Evolutionary conservation across 2,329 filamentous ascomycete species (phyloP).

Genomic region (Fusarium dlaminii): DNA sequence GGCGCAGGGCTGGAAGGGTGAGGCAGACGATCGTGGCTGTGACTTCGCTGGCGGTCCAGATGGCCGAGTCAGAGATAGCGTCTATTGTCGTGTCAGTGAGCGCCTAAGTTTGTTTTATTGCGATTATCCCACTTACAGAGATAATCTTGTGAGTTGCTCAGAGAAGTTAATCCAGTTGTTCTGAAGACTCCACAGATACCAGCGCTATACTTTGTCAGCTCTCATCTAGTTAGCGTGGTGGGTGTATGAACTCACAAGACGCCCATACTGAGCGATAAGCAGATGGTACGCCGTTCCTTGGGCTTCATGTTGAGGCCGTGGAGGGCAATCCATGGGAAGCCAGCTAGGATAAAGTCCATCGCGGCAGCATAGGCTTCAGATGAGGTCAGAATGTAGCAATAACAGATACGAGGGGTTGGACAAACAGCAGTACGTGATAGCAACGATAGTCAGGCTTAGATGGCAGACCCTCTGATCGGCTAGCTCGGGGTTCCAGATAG

Average conservation of each 20-base stretch:
- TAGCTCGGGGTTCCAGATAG: neutral
- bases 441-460: neutral
- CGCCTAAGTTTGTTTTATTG: rapidly evolving
- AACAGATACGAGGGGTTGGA: too few relatives aligned
- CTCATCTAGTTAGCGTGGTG: rapidly evolving
- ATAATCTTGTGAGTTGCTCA: neutral
- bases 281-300: neutral
- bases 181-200: neutral
- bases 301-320: neutral
- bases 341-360: neutral
- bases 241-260: neutral
- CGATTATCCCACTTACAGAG: neutral
- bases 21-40: neutral
- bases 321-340: neutral
- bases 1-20: neutral
- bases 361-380: neutral
- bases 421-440: neutral
- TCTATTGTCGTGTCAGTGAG: neutral
- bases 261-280: neutral
- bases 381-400: neutral
- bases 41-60: conserved; percentile 1
- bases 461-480: neutral
- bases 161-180: neutral
- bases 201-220: neutral
- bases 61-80: neutral